Base-by-base conservation (phyloP, 2,329 filamentous ascomycete species). In the Aspergillus pseudoglaucus region DNA sequence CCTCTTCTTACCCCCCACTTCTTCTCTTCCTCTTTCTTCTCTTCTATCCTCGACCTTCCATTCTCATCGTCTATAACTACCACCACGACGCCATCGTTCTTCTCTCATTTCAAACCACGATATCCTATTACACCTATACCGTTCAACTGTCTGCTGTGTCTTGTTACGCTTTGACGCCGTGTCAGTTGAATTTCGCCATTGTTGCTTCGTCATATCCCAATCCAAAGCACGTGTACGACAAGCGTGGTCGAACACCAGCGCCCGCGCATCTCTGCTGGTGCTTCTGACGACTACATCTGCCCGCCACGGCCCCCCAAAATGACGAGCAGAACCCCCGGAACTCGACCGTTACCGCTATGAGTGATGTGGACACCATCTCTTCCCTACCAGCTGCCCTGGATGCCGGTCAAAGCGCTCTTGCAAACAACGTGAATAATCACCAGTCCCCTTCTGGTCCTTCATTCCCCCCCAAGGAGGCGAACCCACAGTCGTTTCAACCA, bases 281-380 rank as follows among this genome's bases (percentile, higher is more conserved):
- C 60, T 59, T 58, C 53, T 54, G 57, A 60, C 58, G 57, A 50
- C 59, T 57, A 58, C 48, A 48, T 52, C 53, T 53, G 52, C 54
- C 62, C 60, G 59, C 61, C 62, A 68, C 66, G 62, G 64, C 63
- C 58, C 59, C 63, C 66, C 59, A 72, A 69, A 66, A 72, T 72
- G 69, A 70, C 66, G 69, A 70, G 56, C 65, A 61, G 64, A 59
- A 67, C 54, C 49, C 52, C 59, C 59, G 61, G 55, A 60, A 56
- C 58, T 65, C 66, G 60, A 68, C 61, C 67, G 64, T 59, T 70
- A 67, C 64, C 69, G 68, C 68, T 70, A 72, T 72, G 69, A 72
- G 67, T 72, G 68, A 72, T 72, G 69, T 66, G 57, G 69, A 70
- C 51, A 61, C 66, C 56, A 62, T 65, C 56, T 60, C 66, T 53